phyloP scores from a whole-genome alignment of 805 yeast species.

The Nakazawaea pomicola region DNA sequence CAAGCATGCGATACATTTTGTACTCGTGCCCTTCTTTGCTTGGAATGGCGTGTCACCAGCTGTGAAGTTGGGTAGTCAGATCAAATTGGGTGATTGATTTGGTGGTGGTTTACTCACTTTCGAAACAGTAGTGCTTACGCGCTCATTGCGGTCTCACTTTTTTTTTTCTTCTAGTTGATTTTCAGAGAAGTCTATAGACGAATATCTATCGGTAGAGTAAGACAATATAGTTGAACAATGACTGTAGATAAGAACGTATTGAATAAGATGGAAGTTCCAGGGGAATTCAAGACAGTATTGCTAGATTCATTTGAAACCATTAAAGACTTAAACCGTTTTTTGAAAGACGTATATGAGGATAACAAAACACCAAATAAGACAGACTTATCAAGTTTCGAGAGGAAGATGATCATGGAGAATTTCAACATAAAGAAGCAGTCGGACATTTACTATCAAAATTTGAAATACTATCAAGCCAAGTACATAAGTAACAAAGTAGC shows the following conservation, averaged over 20 bases:
- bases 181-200: too few relatives aligned
- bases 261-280: background rate
- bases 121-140: too few relatives aligned
- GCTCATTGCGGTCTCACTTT: too few relatives aligned
- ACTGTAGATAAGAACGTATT: background rate
- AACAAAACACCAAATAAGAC: conserved; percentile 4
- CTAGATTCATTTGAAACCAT: conserved; percentile 5
- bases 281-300: background rate
- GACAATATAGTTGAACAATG: background rate
- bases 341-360: conserved; percentile 3
- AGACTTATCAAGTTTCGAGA: conserved; percentile 1
- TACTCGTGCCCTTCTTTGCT: too few relatives aligned
- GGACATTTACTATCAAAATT: conserved; percentile 1
- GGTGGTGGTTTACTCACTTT: too few relatives aligned
- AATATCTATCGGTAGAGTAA: too few relatives aligned
- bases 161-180: too few relatives aligned
- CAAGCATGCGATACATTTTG: too few relatives aligned
- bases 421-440: conserved; percentile 6
- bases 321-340: background rate
- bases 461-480: background rate
- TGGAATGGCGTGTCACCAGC: too few relatives aligned
- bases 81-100: too few relatives aligned
- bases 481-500: background rate
- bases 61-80: too few relatives aligned
- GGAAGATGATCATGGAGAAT: conserved; percentile 8